Conservation (phyloP, 164 flowering plant species). For the Houttuynia cordata region DNA sequence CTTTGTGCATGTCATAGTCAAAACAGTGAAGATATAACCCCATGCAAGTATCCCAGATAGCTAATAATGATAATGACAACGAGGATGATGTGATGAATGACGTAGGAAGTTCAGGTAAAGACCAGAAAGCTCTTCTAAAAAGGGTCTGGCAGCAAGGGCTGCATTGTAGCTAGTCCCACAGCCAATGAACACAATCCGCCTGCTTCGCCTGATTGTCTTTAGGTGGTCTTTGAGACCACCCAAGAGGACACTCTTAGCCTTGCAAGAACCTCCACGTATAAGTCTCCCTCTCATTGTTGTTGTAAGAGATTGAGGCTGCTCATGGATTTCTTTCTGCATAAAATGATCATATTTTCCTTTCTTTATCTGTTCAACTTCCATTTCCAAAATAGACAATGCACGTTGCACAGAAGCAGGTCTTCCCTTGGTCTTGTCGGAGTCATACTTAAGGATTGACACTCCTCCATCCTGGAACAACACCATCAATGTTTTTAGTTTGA, state of each 20-base stretch:
- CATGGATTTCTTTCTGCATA: slow-evolving; percentile 98
- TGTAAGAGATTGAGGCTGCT: slow-evolving; percentile 85
- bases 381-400: slow-evolving; percentile 83
- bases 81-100: not conserved
- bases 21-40: not conserved
- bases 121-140: slow-evolving; percentile 82
- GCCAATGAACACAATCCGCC: slow-evolving; percentile 88
- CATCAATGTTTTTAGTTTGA: too few relatives aligned
- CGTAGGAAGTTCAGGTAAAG: slow-evolving; percentile 1
- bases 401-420: slow-evolving; percentile 86
- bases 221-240: slow-evolving; percentile 96
- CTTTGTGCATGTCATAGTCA: not conserved
- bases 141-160: slow-evolving; percentile 89
- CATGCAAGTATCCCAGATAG: not conserved
- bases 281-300: slow-evolving; percentile 99
- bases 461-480: slow-evolving; percentile 61
- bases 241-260: slow-evolving; percentile 70
- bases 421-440: slow-evolving; percentile 39
- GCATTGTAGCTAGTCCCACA: slow-evolving; percentile 99
- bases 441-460: slow-evolving; percentile 71
- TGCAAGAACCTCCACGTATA: slow-evolving; percentile 68
- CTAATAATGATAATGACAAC: not conserved
- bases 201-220: slow-evolving; percentile 86
- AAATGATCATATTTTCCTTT: slow-evolving; percentile 92
- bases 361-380: slow-evolving; percentile 98